Evolutionary conservation across 2,329 filamentous ascomycete genomes (phyloP).

Genomic region (Cladorrhinum sp.): DNA sequence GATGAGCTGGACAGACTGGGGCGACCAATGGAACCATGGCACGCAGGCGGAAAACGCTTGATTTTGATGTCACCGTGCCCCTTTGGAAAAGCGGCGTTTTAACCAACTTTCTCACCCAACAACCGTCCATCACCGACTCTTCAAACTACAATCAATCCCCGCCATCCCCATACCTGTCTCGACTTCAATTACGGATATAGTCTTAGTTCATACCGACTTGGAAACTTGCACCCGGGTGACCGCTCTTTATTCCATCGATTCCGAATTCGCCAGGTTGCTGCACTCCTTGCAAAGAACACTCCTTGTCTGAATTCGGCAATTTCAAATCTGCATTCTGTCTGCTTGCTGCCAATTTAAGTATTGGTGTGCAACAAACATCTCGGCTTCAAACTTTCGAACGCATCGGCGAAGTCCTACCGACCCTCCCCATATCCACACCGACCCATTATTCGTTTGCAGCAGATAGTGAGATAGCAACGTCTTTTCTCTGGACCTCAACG

Average conservation of each 20-base stretch:
- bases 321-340: background rate
- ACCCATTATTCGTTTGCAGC: background rate
- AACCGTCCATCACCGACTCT: background rate
- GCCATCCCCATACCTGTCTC: background rate
- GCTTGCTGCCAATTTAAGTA: background rate
- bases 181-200: background rate
- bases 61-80: constrained; percentile 28
- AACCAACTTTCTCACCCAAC: constrained; percentile 9
- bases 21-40: constrained; percentile 13
- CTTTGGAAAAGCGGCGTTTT: constrained; percentile 8
- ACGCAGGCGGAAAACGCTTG: constrained; percentile 22
- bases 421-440: background rate
- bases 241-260: background rate
- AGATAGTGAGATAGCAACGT: background rate
- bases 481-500: background rate
- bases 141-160: background rate
- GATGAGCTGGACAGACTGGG: constrained; percentile 4
- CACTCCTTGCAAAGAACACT: background rate
- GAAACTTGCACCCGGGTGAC: background rate
- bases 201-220: background rate
- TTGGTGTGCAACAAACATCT: background rate
- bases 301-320: background rate
- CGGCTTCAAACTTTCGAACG: constrained; percentile 8
- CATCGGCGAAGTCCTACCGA: constrained; percentile 13
- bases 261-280: background rate